Conservation (phyloP, 495 filamentous ascomycete genomes). For the Oidiodendron maius region DNA sequence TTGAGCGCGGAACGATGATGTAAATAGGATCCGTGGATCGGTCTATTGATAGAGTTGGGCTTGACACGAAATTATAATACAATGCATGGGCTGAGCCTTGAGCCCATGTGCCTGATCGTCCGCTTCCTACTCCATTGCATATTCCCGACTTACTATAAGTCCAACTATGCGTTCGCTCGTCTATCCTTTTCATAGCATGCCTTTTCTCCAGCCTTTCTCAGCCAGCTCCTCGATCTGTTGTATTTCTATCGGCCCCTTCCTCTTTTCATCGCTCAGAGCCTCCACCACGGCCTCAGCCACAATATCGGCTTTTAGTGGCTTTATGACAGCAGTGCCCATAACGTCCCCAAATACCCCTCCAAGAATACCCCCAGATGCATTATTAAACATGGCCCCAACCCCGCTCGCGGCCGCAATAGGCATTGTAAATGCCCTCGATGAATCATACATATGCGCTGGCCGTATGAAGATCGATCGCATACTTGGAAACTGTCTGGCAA, state of each 20-base stretch:
- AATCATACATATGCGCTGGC: constrained; percentile 86
- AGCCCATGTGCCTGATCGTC: too few relatives aligned
- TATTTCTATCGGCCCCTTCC: constrained; percentile 64
- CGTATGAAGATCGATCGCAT: constrained; percentile 80
- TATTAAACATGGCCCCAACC: constrained; percentile 65
- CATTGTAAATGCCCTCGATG: constrained; percentile 71
- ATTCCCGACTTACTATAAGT: too few relatives aligned
- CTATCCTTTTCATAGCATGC: constrained; percentile 53
- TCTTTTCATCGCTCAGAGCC: constrained; percentile 61
- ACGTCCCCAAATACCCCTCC: constrained; percentile 48
- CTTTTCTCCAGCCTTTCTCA: constrained; percentile 71
- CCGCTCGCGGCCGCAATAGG: constrained; percentile 71
- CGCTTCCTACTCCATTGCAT: too few relatives aligned
- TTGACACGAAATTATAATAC: constrained; percentile 15
- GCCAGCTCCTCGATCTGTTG: constrained; percentile 67
- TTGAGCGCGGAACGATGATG: constrained; percentile 92
- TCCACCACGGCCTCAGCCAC: constrained; percentile 84
- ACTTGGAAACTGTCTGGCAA: constrained; percentile 60
- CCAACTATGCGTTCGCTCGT: too few relatives aligned
- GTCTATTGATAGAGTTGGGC: constrained; percentile 2
- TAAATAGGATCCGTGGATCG: constrained; percentile 28
- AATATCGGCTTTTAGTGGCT: constrained; percentile 78
- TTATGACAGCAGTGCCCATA: constrained; percentile 73
- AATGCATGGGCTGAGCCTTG: constrained; percentile 15
- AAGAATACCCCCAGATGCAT: constrained; percentile 57